Conservation (phyloP, 2,329 filamentous ascomycete genomes). For the Trichoderma oligosporum region DNA sequence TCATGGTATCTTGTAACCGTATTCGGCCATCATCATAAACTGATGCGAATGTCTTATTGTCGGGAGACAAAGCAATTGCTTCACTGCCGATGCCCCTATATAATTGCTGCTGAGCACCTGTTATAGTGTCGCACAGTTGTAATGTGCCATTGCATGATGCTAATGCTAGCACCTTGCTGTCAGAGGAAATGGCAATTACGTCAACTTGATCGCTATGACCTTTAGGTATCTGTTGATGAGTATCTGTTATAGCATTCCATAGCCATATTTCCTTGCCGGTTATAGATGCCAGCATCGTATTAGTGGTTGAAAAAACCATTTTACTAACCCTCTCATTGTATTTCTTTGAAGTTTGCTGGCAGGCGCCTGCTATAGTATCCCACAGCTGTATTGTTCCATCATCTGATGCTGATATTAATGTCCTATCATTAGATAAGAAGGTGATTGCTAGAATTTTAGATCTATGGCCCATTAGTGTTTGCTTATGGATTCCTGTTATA, state of each 20-base stretch:
- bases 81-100: too few relatives aligned
- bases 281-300: too few relatives aligned
- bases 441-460: not conserved
- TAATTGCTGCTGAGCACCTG: not conserved
- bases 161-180: not conserved
- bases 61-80: not conserved
- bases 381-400: not conserved
- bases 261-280: too few relatives aligned
- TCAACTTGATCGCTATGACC: not conserved
- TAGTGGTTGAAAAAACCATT: too few relatives aligned
- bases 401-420: not conserved
- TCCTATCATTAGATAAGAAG: conserved; percentile 5
- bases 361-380: not conserved
- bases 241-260: not conserved
- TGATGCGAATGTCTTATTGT: not conserved
- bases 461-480: not conserved
- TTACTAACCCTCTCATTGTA: too few relatives aligned
- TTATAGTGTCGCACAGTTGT: not conserved
- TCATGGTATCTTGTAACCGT: not conserved
- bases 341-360: too few relatives aligned
- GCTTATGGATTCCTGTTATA: not conserved
- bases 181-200: not conserved
- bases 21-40: not conserved
- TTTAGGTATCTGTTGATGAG: not conserved
- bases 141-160: not conserved